A percentile compares a stretch with the other conserved stretches of the same genome.
phyloP scores from a whole-genome alignment of 2,329 filamentous ascomycete species.

The Arthrobotrys musiformis region DNA sequence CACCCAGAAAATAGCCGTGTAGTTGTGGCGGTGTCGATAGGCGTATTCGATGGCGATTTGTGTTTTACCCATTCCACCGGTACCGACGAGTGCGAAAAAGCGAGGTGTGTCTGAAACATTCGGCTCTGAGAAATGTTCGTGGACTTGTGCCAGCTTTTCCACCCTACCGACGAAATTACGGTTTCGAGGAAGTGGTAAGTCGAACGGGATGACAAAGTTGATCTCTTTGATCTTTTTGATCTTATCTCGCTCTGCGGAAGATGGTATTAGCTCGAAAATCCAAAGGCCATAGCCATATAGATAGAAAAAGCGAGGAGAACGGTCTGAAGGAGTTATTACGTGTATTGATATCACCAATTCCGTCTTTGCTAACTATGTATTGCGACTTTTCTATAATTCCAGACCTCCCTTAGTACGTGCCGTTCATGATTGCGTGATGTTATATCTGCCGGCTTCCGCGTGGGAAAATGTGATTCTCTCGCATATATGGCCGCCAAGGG shows the following conservation, averaged over 20 bases:
- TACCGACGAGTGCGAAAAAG: neutral
- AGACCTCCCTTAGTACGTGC: too few species aligned
- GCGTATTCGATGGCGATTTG: conserved; percentile 6
- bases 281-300: neutral
- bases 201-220: neutral
- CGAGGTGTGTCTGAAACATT: neutral
- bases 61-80: conserved; percentile 12
- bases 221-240: neutral
- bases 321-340: neutral
- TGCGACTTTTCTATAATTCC: neutral
- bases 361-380: conserved; percentile 1
- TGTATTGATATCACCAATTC: neutral
- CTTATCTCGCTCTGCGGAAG: neutral
- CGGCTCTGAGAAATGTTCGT: conserved; percentile 2
- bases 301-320: neutral
- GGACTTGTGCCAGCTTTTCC: neutral
- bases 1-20: conserved; percentile 59
- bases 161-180: conserved; percentile 19
- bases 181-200: conserved; percentile 13
- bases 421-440: too few species aligned
- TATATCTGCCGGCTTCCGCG: neutral
- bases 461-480: neutral
- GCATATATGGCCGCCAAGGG: conserved; percentile 2
- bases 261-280: neutral
- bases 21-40: conserved; percentile 41